These are phyloP conservation scores for Massarina eburnea DNA, from an alignment of 2,329 filamentous ascomycete genomes.

Conservation along the genomic window DNA sequence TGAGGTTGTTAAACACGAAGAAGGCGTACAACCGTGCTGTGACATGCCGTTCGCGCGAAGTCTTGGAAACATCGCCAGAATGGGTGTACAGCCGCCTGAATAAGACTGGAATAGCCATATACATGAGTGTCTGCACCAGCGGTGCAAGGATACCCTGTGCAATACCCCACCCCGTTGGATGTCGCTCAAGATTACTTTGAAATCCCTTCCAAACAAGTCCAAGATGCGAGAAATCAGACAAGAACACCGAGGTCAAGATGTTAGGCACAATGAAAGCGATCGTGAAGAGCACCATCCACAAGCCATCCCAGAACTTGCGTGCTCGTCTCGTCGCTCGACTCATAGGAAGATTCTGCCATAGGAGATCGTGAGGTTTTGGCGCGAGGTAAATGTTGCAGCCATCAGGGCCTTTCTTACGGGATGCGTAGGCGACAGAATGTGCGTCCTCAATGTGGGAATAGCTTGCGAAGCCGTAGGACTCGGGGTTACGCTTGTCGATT, in stretches of 20 bases:
- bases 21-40: constrained; percentile 90
- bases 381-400: constrained; percentile 77
- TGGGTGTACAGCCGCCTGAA: constrained; percentile 83
- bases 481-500: constrained; percentile 85
- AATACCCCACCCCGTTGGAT: constrained; percentile 75
- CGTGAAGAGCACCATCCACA: constrained; percentile 82
- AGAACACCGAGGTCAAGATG: constrained; percentile 88
- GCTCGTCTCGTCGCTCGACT: constrained; percentile 67
- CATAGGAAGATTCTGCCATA: constrained; percentile 90
- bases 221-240: constrained; percentile 82
- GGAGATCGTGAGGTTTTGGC: constrained; percentile 85
- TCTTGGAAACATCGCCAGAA: constrained; percentile 89
- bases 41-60: constrained; percentile 86
- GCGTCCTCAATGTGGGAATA: constrained; percentile 86
- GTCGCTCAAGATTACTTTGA: constrained; percentile 60
- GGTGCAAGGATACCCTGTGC: constrained; percentile 91
- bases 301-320: constrained; percentile 73
- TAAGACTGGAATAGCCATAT: constrained; percentile 81
- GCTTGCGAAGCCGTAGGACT: constrained; percentile 91
- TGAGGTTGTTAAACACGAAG: constrained; percentile 94
- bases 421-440: constrained; percentile 76
- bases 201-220: constrained; percentile 81
- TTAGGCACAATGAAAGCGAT: constrained; percentile 87
- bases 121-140: constrained; percentile 80
- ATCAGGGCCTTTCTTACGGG: constrained; percentile 75